phyloP scores from a whole-genome alignment of 78 protist genomes.

The Dictyostelium firmibasis region DNA sequence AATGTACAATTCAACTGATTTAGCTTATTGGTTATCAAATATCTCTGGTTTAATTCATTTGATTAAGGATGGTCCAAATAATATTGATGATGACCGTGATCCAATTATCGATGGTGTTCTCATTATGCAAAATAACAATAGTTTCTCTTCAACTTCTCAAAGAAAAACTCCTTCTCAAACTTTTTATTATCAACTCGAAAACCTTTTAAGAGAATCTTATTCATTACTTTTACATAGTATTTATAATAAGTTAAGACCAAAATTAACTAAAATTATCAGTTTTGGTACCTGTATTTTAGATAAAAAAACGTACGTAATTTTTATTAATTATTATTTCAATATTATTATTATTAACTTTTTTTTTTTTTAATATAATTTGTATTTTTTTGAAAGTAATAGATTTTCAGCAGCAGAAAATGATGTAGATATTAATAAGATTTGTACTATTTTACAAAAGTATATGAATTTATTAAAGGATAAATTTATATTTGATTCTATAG shows the following conservation, averaged over 20 bases:
- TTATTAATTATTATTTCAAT: neutral
- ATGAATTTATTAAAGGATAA: conserved; percentile 33
- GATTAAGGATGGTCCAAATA: conserved; percentile 73
- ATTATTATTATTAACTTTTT: neutral
- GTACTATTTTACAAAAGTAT: conserved; percentile 38
- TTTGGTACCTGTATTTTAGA: conserved; percentile 30
- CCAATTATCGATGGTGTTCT: conserved; percentile 56
- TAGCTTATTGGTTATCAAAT: conserved; percentile 64
- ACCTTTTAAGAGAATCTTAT: conserved; percentile 35
- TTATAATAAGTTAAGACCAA: conserved; percentile 42
- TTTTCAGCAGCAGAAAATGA: conserved; percentile 38
- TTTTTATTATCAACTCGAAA: conserved; percentile 27
- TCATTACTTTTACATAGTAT: conserved; percentile 50
- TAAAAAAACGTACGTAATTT: conserved; percentile 28
- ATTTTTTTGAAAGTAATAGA: conserved; percentile 17
- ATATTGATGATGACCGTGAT: conserved; percentile 49
- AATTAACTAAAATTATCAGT: conserved; percentile 6
- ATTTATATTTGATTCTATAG: conserved; percentile 25
- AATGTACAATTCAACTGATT: conserved; percentile 49
- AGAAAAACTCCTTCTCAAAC: conserved; percentile 34
- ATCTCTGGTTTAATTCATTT: conserved; percentile 44
- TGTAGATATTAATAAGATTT: conserved; percentile 42
- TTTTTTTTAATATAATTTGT: neutral
- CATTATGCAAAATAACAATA: neutral
- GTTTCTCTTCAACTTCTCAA: neutral